Base-by-base conservation (phyloP, 257 asterid genomes). In the Craterostigma plantagineum region DNA sequence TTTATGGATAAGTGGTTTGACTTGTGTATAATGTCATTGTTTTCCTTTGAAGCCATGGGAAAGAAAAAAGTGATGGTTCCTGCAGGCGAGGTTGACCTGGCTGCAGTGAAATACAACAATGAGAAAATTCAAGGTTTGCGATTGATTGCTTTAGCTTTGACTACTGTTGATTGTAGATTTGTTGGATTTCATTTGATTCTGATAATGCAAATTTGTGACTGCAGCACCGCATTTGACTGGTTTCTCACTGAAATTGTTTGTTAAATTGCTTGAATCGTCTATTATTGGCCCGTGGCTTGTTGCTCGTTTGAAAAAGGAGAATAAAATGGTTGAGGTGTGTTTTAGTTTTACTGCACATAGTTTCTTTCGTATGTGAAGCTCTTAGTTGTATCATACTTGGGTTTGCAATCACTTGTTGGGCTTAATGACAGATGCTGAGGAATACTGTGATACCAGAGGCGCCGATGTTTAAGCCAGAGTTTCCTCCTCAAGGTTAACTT, bases 191-290 rank as follows among this genome's bases (percentile, higher is more conserved):
- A 23, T 23, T 23, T 23, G 30, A 23, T 23, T 23, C 30, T 23
- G 30, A 23, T 6, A 23, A 23, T 23, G 30, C 30, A 6, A 23
- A 23, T 23, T 6, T 58, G 33, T 45, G 15, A 23, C 40, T 61
- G 77, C 75, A 87, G 98, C 98, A 54, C 98, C 98, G 30, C 95
- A 87, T 63, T 58, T 82, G 73, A 79, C 93, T 65, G 95, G 98
- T 55, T 48, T 63, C 46, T 53, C 51, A 70, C 68, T 87, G 56
- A 74, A 72, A 55, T 37, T 78, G 4, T 79, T 79, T 48, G 71
- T 74, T 43, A 68, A 55, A 48, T 35, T 87, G 64, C 11, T 69
- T 12, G 98, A 87, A 60, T 41, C 78, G 17, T 85, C 93, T 11
- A 37, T 58, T 9, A 46, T 82, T 54, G 95, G 98, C 42, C 53